Evolutionary conservation across 768 basidiomycete species (phyloP).

Genomic region (Termitomyces titanicus): DNA sequence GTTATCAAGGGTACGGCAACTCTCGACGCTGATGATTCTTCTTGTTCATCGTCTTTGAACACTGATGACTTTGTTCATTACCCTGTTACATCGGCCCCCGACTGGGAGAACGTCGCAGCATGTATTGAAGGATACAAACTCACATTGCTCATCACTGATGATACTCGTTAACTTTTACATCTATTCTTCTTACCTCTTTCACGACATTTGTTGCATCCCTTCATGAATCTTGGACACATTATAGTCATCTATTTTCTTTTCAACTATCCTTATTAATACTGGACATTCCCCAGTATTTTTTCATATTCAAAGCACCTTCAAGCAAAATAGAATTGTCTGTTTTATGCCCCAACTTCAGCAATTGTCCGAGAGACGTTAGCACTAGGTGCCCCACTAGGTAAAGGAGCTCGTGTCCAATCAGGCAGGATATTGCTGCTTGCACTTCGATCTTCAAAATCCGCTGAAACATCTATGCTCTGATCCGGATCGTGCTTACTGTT

Average conservation of each 20-base stretch:
- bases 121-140: slow-evolving; percentile 48
- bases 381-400: slow-evolving; percentile 62
- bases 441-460: slow-evolving; percentile 29
- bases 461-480: slow-evolving; percentile 33
- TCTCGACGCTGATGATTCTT: slow-evolving; percentile 26
- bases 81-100: slow-evolving; percentile 49
- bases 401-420: slow-evolving; percentile 74
- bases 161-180: slow-evolving; percentile 9
- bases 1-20: slow-evolving; percentile 12
- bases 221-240: not conserved
- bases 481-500: slow-evolving; percentile 43
- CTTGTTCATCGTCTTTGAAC: slow-evolving; percentile 31
- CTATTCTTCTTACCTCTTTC: not conserved
- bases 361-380: slow-evolving; percentile 29
- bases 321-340: slow-evolving; percentile 5
- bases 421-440: slow-evolving; percentile 54
- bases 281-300: not conserved
- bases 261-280: slow-evolving; percentile 3
- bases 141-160: slow-evolving; percentile 51
- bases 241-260: not conserved
- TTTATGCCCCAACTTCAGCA: slow-evolving; percentile 18
- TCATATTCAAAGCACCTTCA: not conserved
- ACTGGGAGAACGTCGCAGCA: slow-evolving; percentile 53
- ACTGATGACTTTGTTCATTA: slow-evolving; percentile 31
- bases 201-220: not conserved